These are phyloP conservation scores for Globisporangium orthogonon DNA, from an alignment of 352 stramenopile genomes.

Conservation along the genomic window DNA sequence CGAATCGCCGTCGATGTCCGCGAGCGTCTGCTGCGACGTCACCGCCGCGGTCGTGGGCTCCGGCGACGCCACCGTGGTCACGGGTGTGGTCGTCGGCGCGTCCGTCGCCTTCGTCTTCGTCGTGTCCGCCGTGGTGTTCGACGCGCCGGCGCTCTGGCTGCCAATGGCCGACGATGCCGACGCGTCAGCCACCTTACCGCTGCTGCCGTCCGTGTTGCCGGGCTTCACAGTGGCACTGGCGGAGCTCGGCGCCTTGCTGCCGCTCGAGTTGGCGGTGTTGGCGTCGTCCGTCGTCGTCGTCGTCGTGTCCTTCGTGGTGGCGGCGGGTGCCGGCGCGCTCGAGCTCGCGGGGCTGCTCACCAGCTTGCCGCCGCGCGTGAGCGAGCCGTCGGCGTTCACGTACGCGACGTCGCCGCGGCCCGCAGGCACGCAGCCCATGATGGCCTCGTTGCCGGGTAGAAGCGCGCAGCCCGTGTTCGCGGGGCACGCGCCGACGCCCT, in stretches of 20 bases:
- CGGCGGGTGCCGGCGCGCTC: neutral
- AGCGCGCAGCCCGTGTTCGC: slow-evolving; percentile 46
- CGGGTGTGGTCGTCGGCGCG: neutral
- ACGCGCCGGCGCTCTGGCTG: slow-evolving; percentile 2
- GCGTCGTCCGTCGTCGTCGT: slow-evolving; percentile 12
- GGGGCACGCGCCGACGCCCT: slow-evolving; percentile 50
- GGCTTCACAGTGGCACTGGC: slow-evolving; percentile 3
- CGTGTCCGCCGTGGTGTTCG: neutral
- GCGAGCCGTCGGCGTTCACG: slow-evolving; percentile 60
- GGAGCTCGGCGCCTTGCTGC: neutral
- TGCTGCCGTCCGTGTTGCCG: slow-evolving; percentile 7
- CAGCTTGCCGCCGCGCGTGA: slow-evolving; percentile 39
- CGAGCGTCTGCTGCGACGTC: slow-evolving; percentile 26
- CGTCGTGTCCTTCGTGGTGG: neutral
- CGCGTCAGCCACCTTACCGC: neutral
- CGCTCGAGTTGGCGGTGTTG: slow-evolving; percentile 1
- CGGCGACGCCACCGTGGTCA: neutral
- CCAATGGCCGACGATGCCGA: slow-evolving; percentile 5
- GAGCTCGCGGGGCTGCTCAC: slow-evolving; percentile 7
- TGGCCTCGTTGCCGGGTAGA: slow-evolving; percentile 41
- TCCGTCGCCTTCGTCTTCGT: neutral
- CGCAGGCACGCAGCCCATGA: slow-evolving; percentile 58
- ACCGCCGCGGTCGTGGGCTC: slow-evolving; percentile 7
- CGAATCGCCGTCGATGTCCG: slow-evolving; percentile 25
- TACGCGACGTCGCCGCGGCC: slow-evolving; percentile 56